Conservation (phyloP, 164 flowering plant genomes). For the Protea cynaroides region DNA sequence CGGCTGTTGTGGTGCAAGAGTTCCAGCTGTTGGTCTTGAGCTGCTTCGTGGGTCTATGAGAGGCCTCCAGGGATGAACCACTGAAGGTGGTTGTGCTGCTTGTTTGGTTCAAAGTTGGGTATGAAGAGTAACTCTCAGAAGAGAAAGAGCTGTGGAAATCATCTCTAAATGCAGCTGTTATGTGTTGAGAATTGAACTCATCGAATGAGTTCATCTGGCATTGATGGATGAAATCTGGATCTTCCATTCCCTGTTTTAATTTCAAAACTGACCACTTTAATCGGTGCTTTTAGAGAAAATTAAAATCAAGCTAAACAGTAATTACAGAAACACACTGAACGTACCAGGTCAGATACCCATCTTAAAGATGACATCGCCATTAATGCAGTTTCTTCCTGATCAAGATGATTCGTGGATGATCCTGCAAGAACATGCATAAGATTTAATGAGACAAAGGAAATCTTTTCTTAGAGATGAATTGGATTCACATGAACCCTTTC, state of each 20-base stretch:
- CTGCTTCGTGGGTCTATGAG: conserved; percentile 40
- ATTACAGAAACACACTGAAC: not conserved
- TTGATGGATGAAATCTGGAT: conserved; percentile 33
- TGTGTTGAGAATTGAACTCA: conserved; percentile 30
- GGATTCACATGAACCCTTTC: too few relatives aligned
- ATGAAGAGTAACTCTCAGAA: conserved; percentile 18
- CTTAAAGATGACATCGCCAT: conserved; percentile 40
- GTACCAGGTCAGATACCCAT: conserved; percentile 40
- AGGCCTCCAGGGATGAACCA: conserved; percentile 19
- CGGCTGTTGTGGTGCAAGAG: conserved; percentile 22
- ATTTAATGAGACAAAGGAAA: too few relatives aligned
- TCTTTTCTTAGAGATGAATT: too few relatives aligned
- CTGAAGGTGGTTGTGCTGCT: conserved; percentile 13
- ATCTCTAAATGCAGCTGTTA: conserved; percentile 38
- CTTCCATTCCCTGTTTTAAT: conserved; percentile 46
- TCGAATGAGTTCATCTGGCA: conserved; percentile 39
- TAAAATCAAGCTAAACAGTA: not conserved
- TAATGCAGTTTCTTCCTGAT: conserved; percentile 1
- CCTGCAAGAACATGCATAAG: not conserved
- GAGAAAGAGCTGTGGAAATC: conserved; percentile 28
- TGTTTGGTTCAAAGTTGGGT: conserved; percentile 16
- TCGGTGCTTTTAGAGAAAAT: too few relatives aligned
- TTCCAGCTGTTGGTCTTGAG: conserved; percentile 43
- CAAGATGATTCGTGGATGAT: not conserved
- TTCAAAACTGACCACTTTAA: not conserved